Base-by-base conservation (phyloP, 768 basidiomycete species). In the Hygrocybe coccinea region DNA sequence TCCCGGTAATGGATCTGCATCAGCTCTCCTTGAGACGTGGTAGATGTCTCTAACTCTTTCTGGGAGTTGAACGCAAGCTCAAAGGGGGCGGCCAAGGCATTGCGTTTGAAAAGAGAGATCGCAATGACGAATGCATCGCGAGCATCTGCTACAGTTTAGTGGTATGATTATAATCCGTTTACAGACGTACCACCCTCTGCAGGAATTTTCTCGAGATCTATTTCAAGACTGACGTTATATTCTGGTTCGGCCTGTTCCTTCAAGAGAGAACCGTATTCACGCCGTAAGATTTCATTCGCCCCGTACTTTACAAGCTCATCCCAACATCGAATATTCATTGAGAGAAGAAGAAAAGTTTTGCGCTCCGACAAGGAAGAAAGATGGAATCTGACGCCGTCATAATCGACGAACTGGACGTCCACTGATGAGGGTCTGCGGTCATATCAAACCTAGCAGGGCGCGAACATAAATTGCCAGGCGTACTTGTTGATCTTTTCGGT, bases 261-360 rank as follows among this genome's bases (percentile, higher is more conserved):
- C 48, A 97, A 69, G 61, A 88, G 74, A 2, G 79, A 64, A 5
- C 90, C 91, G 67, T 97, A 98, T 71, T 95, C 92, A 44, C 89
- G 79, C 64, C 78, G 72, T 54, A 99, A 72, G 35, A 95, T 72
- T 50, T 91, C 84, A 33, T 85, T 64, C 1, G 91, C 97, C 44
- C 95, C 97, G 65, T 91, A 95, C 51, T 80, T 76, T 10, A 86
- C 86, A 44, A 99, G 83, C 68, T 98, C 93, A 57, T 87, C 83
- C 95, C 95, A 99, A 75, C 95, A 99, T 48, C 91, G 87, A 56
- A 98, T 94, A 70, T 87, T 86, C 93, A 99, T 98, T 29, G 95
- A 98, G 19, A 99, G 80, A 37, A 90, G 75, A 19, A 98, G 76
- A 3, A 78, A 67, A 0, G 88, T 86, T 77, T 95, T 91, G 67